Percentiles rank a stretch among this genome's conserved stretches.
phyloP scores from a whole-genome alignment of 805 yeast genomes.

The Metschnikowia kofuensis region DNA sequence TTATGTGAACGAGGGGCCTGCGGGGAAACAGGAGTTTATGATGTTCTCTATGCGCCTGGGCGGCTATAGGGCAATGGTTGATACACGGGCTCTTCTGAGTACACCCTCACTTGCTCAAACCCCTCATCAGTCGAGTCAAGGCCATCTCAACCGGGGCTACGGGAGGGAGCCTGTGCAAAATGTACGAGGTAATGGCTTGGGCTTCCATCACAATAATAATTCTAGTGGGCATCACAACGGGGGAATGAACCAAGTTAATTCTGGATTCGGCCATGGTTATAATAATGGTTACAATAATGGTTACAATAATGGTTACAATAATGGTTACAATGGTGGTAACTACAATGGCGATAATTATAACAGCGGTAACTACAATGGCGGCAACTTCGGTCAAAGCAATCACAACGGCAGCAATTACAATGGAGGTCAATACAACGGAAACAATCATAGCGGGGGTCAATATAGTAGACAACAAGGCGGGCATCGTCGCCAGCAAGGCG shows the following conservation, averaged over 20 bases:
- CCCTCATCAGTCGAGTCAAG: slow-evolving; percentile 5
- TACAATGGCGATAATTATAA: background rate
- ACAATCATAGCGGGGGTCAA: slow-evolving; percentile 5
- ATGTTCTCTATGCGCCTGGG: slow-evolving; percentile 36
- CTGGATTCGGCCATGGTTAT: background rate
- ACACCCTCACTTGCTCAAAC: slow-evolving; percentile 3
- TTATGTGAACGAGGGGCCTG: slow-evolving; percentile 41
- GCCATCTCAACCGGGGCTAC: slow-evolving; percentile 6
- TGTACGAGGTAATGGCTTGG: slow-evolving; percentile 15
- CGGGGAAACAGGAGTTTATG: slow-evolving; percentile 31
- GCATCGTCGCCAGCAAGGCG: slow-evolving; percentile 7
- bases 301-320: slow-evolving; percentile 1
- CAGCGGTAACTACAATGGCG: background rate
- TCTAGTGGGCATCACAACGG: too few species aligned
- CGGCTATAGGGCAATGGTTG: slow-evolving; percentile 33
- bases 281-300: slow-evolving; percentile 11
- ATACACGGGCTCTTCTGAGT: slow-evolving; percentile 8
- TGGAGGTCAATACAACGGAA: background rate
- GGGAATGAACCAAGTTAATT: too few species aligned
- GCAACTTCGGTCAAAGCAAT: background rate
- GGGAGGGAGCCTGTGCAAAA: background rate
- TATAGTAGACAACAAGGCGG: slow-evolving; percentile 3
- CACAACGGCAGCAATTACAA: slow-evolving; percentile 4
- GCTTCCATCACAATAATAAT: slow-evolving; percentile 12
- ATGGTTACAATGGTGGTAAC: slow-evolving; percentile 2